Percentiles rank a stretch among this genome's conserved stretches.
These are phyloP conservation scores for Aspergillus bombycis DNA, from an alignment of 2,329 filamentous ascomycete species.

Conservation along the genomic window DNA sequence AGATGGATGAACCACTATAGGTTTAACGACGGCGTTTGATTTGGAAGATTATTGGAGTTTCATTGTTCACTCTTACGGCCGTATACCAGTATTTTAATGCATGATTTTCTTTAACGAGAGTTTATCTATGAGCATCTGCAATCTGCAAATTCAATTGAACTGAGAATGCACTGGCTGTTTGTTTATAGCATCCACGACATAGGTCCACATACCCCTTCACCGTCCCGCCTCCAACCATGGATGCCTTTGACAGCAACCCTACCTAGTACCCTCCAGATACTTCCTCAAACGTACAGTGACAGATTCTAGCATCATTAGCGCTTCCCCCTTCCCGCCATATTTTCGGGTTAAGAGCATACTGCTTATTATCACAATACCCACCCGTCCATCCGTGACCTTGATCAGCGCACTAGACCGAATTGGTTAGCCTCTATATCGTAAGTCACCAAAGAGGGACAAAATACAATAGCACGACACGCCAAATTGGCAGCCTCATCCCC, in stretches of 20 bases:
- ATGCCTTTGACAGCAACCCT: neutral
- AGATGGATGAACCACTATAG: slow-evolving; percentile 47
- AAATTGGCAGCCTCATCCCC: slow-evolving; percentile 16
- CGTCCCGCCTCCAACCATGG: neutral
- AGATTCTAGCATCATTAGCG: slow-evolving; percentile 14
- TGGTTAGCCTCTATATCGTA: neutral
- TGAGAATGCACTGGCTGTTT: neutral
- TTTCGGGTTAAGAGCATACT: slow-evolving; percentile 9
- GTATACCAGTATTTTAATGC: neutral
- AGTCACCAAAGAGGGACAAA: neutral
- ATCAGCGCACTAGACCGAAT: slow-evolving; percentile 10
- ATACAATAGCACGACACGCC: slow-evolving; percentile 17
- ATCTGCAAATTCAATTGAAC: neutral
- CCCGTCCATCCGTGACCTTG: slow-evolving; percentile 21
- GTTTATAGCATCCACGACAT: neutral
- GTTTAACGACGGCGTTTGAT: slow-evolving; percentile 38
- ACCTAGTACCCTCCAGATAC: neutral
- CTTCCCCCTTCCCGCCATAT: too few relatives aligned
- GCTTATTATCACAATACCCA: slow-evolving; percentile 19
- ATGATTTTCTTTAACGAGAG: neutral
- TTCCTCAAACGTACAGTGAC: slow-evolving; percentile 18
- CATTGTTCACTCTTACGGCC: neutral
- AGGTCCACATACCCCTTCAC: neutral
- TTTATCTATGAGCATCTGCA: neutral
- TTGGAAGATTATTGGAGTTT: neutral